phyloP scores from a whole-genome alignment of 2,329 filamentous ascomycete species.

The Cladosporium austrohemisphaericum region DNA sequence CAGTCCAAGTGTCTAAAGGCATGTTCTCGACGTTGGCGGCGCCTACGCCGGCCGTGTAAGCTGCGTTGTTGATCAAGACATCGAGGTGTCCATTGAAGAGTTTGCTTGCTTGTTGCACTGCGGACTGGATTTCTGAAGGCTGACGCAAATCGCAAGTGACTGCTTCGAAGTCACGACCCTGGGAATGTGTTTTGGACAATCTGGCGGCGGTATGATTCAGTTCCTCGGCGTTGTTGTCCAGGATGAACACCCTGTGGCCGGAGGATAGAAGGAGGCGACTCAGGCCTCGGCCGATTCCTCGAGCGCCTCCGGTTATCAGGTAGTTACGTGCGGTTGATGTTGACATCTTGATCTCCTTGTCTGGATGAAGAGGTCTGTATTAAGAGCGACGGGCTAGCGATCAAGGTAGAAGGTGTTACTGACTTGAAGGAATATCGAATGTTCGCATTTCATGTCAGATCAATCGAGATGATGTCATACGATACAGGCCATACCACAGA shows the following conservation, averaged over 20 bases:
- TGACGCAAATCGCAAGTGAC: slow-evolving; percentile 24
- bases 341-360: slow-evolving; percentile 1
- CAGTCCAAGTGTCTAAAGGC: slow-evolving; percentile 38
- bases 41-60: slow-evolving; percentile 36
- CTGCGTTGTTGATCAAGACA: slow-evolving; percentile 44
- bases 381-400: too few species aligned
- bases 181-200: slow-evolving; percentile 22
- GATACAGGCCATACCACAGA: not conserved
- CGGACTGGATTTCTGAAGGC: slow-evolving; percentile 31
- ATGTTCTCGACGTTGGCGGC: slow-evolving; percentile 30
- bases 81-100: slow-evolving; percentile 39
- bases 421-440: too few species aligned
- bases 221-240: slow-evolving; percentile 39
- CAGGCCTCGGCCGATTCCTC: slow-evolving; percentile 39
- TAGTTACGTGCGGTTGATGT: slow-evolving; percentile 24
- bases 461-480: not conserved
- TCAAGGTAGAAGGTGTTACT: too few species aligned
- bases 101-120: slow-evolving; percentile 27
- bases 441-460: not conserved
- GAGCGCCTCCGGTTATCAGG: slow-evolving; percentile 37
- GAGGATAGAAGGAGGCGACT: slow-evolving; percentile 35
- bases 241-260: slow-evolving; percentile 40
- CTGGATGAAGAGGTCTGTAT: not conserved
- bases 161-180: slow-evolving; percentile 22
- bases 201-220: slow-evolving; percentile 35